A percentile compares a stretch with the other conserved stretches of the same genome.
Evolutionary conservation across 2,329 filamentous ascomycete genomes (phyloP).

Genomic region (Hymenotorrendiella dingleyae): DNA sequence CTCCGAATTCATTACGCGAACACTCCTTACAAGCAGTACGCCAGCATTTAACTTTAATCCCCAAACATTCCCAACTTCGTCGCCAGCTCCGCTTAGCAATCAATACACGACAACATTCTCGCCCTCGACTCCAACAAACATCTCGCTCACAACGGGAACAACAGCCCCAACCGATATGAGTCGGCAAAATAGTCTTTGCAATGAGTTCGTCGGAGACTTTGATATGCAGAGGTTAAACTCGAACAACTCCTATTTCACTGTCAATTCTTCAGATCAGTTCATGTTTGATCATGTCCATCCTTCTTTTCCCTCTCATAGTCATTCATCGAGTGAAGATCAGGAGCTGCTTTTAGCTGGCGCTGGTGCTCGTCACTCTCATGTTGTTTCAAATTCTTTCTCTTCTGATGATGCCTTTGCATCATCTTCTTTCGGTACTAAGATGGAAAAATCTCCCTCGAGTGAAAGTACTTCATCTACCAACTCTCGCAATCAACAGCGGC

Average conservation of each 20-base stretch:
- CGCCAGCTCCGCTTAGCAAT: conserved; percentile 12
- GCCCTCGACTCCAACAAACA: conserved; percentile 27
- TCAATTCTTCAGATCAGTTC: conserved; percentile 22
- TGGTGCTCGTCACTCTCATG: too few species aligned
- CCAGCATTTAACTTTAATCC: conserved; percentile 20
- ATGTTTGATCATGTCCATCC: conserved; percentile 24
- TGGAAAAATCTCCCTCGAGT: conserved; percentile 30
- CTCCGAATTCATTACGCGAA: conserved; percentile 22
- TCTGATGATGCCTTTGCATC: conserved; percentile 16
- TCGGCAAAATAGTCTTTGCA: conserved; percentile 29
- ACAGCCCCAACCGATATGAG: conserved; percentile 30
- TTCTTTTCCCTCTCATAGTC: conserved; percentile 22
- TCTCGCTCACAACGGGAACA: conserved; percentile 28
- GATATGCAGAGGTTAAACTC: conserved; percentile 31
- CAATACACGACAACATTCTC: conserved; percentile 15
- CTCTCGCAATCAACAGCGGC: conserved; percentile 28
- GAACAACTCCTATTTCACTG: conserved; percentile 25
- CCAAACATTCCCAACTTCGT: conserved; percentile 15
- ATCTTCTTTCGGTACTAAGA: conserved; percentile 26
- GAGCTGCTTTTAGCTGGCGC: conserved; percentile 27
- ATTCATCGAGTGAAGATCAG: conserved; percentile 30
- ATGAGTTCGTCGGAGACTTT: conserved; percentile 28
- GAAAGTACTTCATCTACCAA: conserved; percentile 28
- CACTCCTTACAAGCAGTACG: conserved; percentile 12
- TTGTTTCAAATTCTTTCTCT: conserved; percentile 26